Evolutionary conservation across 257 asterid genomes (phyloP).

Genomic region (Solanum ossicruentum): DNA sequence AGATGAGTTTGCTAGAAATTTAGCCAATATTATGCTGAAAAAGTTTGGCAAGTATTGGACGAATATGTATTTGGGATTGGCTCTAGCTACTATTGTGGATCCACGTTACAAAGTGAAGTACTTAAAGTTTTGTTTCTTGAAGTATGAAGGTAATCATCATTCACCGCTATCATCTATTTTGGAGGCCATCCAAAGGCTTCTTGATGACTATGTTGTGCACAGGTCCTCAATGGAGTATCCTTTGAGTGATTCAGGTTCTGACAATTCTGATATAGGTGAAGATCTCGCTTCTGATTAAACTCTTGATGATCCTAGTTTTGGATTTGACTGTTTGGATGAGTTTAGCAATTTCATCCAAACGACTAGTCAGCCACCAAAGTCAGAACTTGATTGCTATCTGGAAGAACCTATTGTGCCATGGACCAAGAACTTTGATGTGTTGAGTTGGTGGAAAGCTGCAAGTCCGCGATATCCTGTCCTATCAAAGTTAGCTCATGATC

Average conservation of each 20-base stretch:
- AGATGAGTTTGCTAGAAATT: neutral
- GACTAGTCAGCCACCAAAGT: slow-evolving; percentile 2
- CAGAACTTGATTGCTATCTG: slow-evolving; percentile 13
- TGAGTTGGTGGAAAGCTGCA: slow-evolving; percentile 11
- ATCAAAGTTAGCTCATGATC: slow-evolving; percentile 11
- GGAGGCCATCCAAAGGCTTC: neutral
- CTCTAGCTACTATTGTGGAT: slow-evolving; percentile 17
- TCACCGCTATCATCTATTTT: neutral
- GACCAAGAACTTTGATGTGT: slow-evolving; percentile 4
- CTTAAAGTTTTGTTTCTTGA: neutral
- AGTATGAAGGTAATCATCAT: neutral
- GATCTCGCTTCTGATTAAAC: neutral
- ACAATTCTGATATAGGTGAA: neutral
- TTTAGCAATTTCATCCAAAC: neutral
- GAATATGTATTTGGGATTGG: slow-evolving; percentile 3
- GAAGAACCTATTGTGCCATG: slow-evolving; percentile 15
- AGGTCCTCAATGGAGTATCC: neutral
- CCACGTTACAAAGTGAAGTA: slow-evolving; percentile 19
- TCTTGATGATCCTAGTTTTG: neutral
- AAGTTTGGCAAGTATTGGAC: slow-evolving; percentile 7
- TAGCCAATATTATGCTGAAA: slow-evolving; percentile 6
- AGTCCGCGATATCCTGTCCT: slow-evolving; percentile 10
- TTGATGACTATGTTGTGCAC: neutral
- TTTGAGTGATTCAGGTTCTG: neutral
- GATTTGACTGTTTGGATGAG: slow-evolving; percentile 4